These are phyloP conservation scores for Coniochaeta sp. DNA, from an alignment of 2,329 filamentous ascomycete genomes.

Conservation along the genomic window DNA sequence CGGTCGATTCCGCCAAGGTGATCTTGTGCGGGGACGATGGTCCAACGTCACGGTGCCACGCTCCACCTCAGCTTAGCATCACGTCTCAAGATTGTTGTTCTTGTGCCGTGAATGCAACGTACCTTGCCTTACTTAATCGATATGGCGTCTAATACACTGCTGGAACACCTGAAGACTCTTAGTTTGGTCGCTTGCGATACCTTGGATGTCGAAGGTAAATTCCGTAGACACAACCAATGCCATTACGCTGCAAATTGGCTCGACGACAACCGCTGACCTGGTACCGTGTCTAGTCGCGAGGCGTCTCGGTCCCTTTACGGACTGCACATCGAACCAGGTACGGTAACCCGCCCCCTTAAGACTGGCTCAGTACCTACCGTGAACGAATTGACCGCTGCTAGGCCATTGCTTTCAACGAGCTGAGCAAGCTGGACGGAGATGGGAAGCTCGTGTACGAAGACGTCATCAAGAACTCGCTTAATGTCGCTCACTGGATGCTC, in stretches of 20 bases:
- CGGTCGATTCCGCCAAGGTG: no score
- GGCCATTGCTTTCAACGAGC: constrained; percentile 42
- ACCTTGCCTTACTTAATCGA: not conserved
- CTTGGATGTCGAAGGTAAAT: constrained; percentile 35
- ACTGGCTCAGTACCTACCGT: not conserved
- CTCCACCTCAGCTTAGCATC: no score
- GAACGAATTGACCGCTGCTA: constrained; percentile 10
- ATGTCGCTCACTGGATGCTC: constrained; percentile 22
- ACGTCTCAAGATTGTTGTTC: no score
- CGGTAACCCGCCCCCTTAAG: not conserved
- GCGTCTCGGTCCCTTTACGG: constrained; percentile 37
- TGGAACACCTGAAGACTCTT: constrained; percentile 33
- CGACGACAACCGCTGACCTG: not conserved
- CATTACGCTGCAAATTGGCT: no score
- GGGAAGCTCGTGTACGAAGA: constrained; percentile 27
- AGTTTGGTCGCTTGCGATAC: constrained; percentile 45
- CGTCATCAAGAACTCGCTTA: constrained; percentile 27
- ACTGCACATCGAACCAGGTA: constrained; percentile 49
- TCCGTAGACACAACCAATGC: no score
- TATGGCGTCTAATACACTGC: constrained; percentile 12
- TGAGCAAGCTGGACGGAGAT: constrained; percentile 21
- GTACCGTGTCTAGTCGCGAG: constrained; percentile 28
- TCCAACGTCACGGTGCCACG: no score
- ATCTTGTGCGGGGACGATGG: no score
- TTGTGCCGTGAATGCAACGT: no score